Evolutionary conservation across 345 rosid genomes (phyloP), one percentile per base, ranked within the genome.

Genomic region (Syzygium aromaticum): DNA sequence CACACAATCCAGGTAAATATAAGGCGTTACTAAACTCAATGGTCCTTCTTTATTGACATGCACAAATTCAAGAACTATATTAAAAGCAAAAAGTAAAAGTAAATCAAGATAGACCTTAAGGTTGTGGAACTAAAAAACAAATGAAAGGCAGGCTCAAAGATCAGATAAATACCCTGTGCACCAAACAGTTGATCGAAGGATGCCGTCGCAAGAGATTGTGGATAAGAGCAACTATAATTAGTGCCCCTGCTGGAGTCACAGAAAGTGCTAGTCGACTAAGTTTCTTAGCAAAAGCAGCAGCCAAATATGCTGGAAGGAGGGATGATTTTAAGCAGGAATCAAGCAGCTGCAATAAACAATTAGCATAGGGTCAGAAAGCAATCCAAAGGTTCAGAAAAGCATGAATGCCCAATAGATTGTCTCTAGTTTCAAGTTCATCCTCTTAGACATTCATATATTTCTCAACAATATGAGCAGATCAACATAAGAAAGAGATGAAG

Each of bases 241-340:
- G 86, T 43, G 96, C 92, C 89, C 99, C 99, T 6, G 99, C 92
- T 33, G 99, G 98, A 85, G 99, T 96, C 54, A 93, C 94, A 11
- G 90, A 91, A 89, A 96, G 94, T 49, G 96, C 89, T 90, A 98
- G 87, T 87, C 98, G 93, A 91, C 99, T 95, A 90, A 98, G 90
- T 90, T 94, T 96, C 94, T 96, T 98, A 23, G 95, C 92, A 91
- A 96, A 98, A 67, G 98, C 94, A 92, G 99, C 98, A 90, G 99
- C 99, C 88, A 98, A 91, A 89, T 96, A 98, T 86, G 97, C 99
- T 67, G 98, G 99, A 92, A 96, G 99, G 92, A 98, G 94, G n/a
- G 98, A 92, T 19, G 98, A 96, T 90, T 94, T 95, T 85, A 98
- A 94, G 92, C 99, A 98, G 88, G 98, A 89, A 90, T 96, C 99